Conservation (phyloP, 2,329 filamentous ascomycete species). For the Ambrosiella xylebori region DNA sequence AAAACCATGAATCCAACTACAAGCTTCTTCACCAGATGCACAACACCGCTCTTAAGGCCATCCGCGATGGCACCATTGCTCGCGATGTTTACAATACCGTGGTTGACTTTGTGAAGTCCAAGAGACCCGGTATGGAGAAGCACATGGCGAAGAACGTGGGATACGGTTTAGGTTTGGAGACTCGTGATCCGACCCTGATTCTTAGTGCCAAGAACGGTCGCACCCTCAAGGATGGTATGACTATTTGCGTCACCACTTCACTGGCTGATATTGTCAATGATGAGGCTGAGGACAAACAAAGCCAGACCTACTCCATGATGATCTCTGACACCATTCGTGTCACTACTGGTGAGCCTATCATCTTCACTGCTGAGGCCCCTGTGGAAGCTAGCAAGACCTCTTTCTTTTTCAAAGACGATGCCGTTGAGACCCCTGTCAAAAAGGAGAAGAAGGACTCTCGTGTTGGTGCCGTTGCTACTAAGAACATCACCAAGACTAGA, state of each 20-base stretch:
- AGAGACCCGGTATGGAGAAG: constrained; percentile 90
- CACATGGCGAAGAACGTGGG: constrained; percentile 88
- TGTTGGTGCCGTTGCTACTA: constrained; percentile 74
- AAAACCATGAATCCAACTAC: constrained; percentile 87
- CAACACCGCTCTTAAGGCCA: constrained; percentile 75
- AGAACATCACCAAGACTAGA: constrained; percentile 89
- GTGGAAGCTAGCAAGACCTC: constrained; percentile 86
- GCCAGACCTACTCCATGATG: constrained; percentile 73
- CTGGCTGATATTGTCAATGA: constrained; percentile 81
- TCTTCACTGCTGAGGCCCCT: constrained; percentile 87
- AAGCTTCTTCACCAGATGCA: constrained; percentile 73
- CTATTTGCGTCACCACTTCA: constrained; percentile 74
- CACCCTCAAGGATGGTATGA: constrained; percentile 89
- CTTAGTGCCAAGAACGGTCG: constrained; percentile 76
- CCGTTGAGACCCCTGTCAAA: constrained; percentile 70
- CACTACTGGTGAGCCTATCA: constrained; percentile 55
- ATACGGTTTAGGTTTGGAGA: constrained; percentile 83
- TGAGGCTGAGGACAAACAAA: constrained; percentile 74
- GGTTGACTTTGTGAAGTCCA: constrained; percentile 58
- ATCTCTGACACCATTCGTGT: constrained; percentile 90
- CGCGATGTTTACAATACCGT: constrained; percentile 92
- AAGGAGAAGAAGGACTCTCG: constrained; percentile 74
- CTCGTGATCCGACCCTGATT: constrained; percentile 64
- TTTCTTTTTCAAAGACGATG: constrained; percentile 97
- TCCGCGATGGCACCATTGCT: constrained; percentile 67